These are phyloP conservation scores for Parmales sp. DNA, from an alignment of 108 stramenopile genomes.

Conservation along the genomic window DNA sequence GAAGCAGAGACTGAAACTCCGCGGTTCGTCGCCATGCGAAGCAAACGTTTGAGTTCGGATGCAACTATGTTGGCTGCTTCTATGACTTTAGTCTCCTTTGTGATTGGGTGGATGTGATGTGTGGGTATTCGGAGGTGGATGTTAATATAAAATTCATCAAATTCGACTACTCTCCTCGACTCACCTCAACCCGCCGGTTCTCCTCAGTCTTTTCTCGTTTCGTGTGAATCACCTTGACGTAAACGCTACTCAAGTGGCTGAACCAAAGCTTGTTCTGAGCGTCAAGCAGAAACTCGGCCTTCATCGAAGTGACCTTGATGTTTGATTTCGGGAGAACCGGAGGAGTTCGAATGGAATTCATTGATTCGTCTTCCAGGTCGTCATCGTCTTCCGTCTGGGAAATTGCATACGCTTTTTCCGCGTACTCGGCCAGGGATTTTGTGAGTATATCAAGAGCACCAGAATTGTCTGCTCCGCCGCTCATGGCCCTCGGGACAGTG, in stretches of 20 bases:
- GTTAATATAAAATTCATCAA: too few species aligned
- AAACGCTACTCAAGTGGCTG: neutral
- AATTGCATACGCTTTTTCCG: neutral
- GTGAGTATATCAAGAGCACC: constrained; percentile 1
- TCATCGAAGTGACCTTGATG: neutral
- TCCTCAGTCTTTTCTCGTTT: neutral
- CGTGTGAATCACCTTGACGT: neutral
- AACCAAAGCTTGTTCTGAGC: neutral
- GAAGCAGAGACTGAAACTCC: constrained; percentile 1
- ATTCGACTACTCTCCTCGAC: too few species aligned
- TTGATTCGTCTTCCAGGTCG: neutral
- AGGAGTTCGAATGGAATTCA: neutral
- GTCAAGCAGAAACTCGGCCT: constrained; percentile 3
- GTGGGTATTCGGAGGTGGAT: too few species aligned
- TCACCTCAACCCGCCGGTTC: neutral
- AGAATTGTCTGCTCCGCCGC: neutral
- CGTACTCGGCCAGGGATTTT: neutral
- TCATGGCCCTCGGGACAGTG: neutral
- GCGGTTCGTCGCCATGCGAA: neutral
- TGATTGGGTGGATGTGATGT: too few species aligned
- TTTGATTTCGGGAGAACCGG: neutral
- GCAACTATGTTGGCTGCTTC: constrained; percentile 5
- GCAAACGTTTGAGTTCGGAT: constrained; percentile 5
- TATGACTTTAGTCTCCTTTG: neutral
- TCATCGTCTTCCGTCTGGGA: neutral